phyloP scores from a whole-genome alignment of 768 basidiomycete genomes.

The Rhizopogon sp. region DNA sequence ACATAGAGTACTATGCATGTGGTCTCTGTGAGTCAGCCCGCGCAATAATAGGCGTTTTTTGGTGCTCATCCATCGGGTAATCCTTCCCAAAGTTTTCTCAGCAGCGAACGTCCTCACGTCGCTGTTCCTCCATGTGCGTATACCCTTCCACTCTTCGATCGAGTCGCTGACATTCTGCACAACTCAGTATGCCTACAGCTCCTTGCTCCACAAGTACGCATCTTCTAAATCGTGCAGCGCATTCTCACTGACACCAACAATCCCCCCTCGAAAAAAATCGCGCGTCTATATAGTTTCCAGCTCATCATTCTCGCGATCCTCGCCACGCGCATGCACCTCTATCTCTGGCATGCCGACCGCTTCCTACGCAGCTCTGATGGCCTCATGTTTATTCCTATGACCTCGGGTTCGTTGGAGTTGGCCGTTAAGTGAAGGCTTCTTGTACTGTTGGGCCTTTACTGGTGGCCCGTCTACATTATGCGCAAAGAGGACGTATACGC shows the following conservation, averaged over 20 bases:
- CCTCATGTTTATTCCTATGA: background rate
- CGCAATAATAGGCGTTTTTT: background rate
- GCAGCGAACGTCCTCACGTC: background rate
- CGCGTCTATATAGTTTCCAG: background rate
- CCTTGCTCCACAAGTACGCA: background rate
- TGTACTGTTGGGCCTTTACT: no score
- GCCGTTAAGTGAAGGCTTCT: background rate
- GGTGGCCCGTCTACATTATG: no score
- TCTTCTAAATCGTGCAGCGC: background rate
- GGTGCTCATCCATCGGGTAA: background rate
- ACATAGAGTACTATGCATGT: background rate
- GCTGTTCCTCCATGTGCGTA: background rate
- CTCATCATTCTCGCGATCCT: constrained; percentile 2
- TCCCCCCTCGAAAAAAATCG: background rate
- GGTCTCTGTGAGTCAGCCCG: background rate
- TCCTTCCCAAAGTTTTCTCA: background rate
- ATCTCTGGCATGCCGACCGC: constrained; percentile 1
- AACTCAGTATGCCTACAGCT: background rate
- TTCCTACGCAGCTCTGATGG: background rate
- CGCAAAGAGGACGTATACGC: no score
- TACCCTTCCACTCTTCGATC: background rate
- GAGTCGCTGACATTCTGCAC: background rate
- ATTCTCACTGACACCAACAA: background rate
- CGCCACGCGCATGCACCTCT: constrained; percentile 3
- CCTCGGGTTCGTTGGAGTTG: background rate